These are phyloP conservation scores for Aureobasidium mangrovei DNA, from an alignment of 2,329 filamentous ascomycete genomes.

Conservation along the genomic window DNA sequence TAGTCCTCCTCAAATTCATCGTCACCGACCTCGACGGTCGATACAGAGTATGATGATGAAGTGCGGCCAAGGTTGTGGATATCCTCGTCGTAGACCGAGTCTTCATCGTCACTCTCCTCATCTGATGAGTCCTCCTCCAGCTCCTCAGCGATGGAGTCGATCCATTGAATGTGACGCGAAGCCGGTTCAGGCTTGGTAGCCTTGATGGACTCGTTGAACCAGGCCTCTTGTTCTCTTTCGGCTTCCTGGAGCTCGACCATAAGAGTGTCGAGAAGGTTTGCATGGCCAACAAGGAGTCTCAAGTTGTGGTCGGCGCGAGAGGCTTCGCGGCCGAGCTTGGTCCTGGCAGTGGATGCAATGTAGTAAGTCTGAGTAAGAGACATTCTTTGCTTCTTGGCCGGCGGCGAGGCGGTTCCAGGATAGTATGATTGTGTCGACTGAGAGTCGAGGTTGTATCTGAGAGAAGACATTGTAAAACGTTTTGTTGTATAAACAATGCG, in stretches of 20 bases:
- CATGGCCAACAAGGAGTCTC: slow-evolving; percentile 88
- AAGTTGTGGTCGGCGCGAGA: slow-evolving; percentile 88
- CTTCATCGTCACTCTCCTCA: slow-evolving; percentile 40
- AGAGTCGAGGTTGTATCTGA: slow-evolving; percentile 28
- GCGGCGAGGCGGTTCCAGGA: slow-evolving; percentile 35
- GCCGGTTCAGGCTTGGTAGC: slow-evolving; percentile 52
- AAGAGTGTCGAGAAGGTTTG: slow-evolving; percentile 91
- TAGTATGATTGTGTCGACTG: slow-evolving; percentile 33
- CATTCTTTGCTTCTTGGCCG: slow-evolving; percentile 70
- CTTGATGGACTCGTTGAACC: slow-evolving; percentile 95
- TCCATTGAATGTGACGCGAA: slow-evolving; percentile 74
- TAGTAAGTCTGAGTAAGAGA: slow-evolving; percentile 98
- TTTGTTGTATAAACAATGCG: slow-evolving; percentile 3
- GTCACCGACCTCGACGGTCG: slow-evolving; percentile 34
- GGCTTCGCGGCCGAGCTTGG: slow-evolving; percentile 91
- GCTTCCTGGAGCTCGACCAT: slow-evolving; percentile 89
- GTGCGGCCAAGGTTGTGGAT: slow-evolving; percentile 29
- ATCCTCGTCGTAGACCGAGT: slow-evolving; percentile 28
- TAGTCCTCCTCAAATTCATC: slow-evolving; percentile 37
- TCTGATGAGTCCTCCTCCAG: slow-evolving; percentile 59
- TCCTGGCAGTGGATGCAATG: slow-evolving; percentile 90
- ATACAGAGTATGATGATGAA: slow-evolving; percentile 34
- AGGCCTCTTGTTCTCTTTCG: slow-evolving; percentile 89
- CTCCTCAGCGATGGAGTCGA: slow-evolving; percentile 67
- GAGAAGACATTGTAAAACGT: slow-evolving; percentile 36